Base-by-base conservation (phyloP, 2,329 filamentous ascomycete genomes). In the Colletotrichum cordylinicola region DNA sequence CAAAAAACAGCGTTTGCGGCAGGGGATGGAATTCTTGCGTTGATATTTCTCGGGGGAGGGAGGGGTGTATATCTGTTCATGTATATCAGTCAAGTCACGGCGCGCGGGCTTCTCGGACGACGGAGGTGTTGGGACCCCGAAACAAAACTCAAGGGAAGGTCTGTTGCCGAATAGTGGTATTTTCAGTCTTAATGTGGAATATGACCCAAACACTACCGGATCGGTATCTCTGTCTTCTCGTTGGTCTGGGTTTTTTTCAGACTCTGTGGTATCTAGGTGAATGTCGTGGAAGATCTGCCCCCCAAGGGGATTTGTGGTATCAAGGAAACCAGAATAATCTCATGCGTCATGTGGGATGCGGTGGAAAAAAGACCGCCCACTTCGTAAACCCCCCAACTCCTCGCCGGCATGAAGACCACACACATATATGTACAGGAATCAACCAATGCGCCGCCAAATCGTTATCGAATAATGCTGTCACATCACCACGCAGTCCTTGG, bases 401-500 rank as follows among this genome's bases (percentile, higher is more conserved):
- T 68, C 74, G 74, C 64, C 74, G 18, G 18, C 61, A 58, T 61
- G 48, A 77, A 56, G 64, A 72, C 33, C 43, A 35, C 56, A 39
- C 43, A 43, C 56, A 33, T 56, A 39, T 56, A 67, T 76, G 12
- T 73, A 70, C 62, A 69, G 24, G 27, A 74, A 74, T 61, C 31
- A 27, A 48, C 37, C 5, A 39, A n/a, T 74, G 61, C 67, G 74
- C 66, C 74, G 66, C 74, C 52, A 43, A 52, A 70, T 48, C 35
- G 37, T 70, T 35, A 37, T 74, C n/a, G 48, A 74, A 66, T 39
- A n/a, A 48, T 48, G 55, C 55, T 70, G 9, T 82, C 83, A 90
- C 88, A 90, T 90, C 60, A 90, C 78, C 60, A 74, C 78, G 78
- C 90, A 92, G 39, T 81, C 88, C 29, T 83, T 81, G 52, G 82